phyloP scores from a whole-genome alignment of 208 protist species.

The Leishmania amazonensis region DNA sequence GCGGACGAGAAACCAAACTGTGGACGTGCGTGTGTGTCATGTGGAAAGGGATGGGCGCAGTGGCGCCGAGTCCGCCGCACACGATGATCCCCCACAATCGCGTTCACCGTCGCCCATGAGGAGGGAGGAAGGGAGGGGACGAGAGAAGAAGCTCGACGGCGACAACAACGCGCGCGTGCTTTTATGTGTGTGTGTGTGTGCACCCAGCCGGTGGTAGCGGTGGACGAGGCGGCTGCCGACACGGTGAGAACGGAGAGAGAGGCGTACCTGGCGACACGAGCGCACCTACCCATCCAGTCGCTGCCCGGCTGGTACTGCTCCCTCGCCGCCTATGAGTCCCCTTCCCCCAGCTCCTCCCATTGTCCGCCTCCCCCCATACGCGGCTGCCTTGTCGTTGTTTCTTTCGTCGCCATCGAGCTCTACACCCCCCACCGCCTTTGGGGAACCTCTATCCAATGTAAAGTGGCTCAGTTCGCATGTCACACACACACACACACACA shows the following conservation, averaged over 20 bases:
- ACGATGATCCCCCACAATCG: background rate
- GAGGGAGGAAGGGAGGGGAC: background rate
- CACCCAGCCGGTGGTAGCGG: background rate
- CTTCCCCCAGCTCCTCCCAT: background rate
- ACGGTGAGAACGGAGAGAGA: background rate
- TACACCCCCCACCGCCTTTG: background rate
- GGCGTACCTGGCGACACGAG: background rate
- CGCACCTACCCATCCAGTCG: background rate
- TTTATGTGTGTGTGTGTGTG: too few species aligned
- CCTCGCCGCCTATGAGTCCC: background rate
- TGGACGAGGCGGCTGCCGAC: background rate
- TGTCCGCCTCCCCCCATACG: background rate
- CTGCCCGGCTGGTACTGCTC: background rate
- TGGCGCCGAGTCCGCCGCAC: background rate
- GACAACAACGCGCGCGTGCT: background rate
- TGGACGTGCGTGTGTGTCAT: background rate
- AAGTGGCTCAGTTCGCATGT: background rate
- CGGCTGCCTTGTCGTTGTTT: slow-evolving; percentile 12
- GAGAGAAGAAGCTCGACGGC: background rate
- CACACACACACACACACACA: background rate
- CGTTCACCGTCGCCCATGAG: background rate
- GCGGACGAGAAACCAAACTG: background rate
- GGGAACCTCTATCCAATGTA: background rate
- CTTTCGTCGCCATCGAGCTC: background rate
- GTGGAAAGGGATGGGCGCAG: background rate